Evolutionary conservation across 495 filamentous ascomycete genomes (phyloP).

Genomic region (Copromyces sp.): DNA sequence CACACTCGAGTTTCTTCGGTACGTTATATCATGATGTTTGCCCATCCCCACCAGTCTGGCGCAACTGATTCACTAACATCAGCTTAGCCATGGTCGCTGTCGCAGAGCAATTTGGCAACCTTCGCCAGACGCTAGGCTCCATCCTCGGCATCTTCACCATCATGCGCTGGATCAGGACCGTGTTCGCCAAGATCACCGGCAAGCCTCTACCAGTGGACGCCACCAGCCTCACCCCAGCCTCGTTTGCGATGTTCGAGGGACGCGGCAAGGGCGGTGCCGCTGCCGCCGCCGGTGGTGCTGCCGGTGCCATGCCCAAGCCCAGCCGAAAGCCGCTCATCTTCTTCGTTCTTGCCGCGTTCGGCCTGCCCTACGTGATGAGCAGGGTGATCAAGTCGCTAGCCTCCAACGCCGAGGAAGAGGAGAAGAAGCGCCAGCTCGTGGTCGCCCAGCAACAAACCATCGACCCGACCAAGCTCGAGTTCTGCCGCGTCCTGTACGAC

Average conservation of each 20-base stretch:
- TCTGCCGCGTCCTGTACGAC: slow-evolving; percentile 89
- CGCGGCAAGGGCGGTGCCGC: slow-evolving; percentile 24
- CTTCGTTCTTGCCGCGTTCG: slow-evolving; percentile 90
- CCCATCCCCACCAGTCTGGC: neutral
- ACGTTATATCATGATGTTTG: slow-evolving; percentile 25
- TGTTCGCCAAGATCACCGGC: slow-evolving; percentile 90
- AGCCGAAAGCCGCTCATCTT: slow-evolving; percentile 92
- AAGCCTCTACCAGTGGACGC: slow-evolving; percentile 81
- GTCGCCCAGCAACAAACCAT: slow-evolving; percentile 38
- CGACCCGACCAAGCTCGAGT: slow-evolving; percentile 84
- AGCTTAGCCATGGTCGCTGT: slow-evolving; percentile 87
- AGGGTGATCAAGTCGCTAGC: slow-evolving; percentile 84
- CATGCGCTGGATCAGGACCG: slow-evolving; percentile 83
- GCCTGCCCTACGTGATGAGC: slow-evolving; percentile 89
- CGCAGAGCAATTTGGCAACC: slow-evolving; percentile 89
- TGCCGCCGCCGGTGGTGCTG: slow-evolving; percentile 25
- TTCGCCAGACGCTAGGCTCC: slow-evolving; percentile 90
- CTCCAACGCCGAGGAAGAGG: slow-evolving; percentile 70
- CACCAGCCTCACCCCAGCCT: slow-evolving; percentile 73
- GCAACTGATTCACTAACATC: slow-evolving; percentile 13
- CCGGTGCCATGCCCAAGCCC: slow-evolving; percentile 53
- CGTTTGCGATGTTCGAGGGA: slow-evolving; percentile 84
- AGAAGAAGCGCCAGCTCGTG: slow-evolving; percentile 49
- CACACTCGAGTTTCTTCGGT: slow-evolving; percentile 98
- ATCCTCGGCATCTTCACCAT: slow-evolving; percentile 92